Evolutionary conservation across 228 moss, liverwort and hornwort genomes (phyloP).

Genomic region (Sphagnum magellanicum): DNA sequence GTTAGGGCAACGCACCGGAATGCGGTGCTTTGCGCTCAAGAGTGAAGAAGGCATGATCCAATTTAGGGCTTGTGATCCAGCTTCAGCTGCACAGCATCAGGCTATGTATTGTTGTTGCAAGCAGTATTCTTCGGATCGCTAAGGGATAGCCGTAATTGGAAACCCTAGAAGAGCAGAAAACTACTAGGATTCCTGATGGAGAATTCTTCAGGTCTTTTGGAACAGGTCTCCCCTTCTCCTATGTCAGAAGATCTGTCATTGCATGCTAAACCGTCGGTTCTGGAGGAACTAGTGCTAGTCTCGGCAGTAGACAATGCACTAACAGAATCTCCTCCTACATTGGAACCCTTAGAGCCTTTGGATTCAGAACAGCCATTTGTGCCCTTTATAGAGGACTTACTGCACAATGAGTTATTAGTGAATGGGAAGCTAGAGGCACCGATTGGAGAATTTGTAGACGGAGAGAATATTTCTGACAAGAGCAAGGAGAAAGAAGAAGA

Average conservation of each 20-base stretch:
- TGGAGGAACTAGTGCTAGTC: conserved; percentile 9
- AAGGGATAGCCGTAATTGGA: background rate
- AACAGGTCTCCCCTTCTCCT: conserved; percentile 46
- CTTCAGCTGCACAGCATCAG: background rate
- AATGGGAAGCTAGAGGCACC: conserved; percentile 5
- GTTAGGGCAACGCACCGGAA: no score
- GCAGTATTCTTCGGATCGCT: background rate
- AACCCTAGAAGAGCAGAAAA: conserved; percentile 10
- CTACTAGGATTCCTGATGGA: conserved; percentile 20
- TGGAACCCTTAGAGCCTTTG: conserved; percentile 13
- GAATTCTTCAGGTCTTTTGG: conserved; percentile 30
- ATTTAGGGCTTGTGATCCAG: no score
- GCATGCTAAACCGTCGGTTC: conserved; percentile 23
- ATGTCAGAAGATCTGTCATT: conserved; percentile 33
- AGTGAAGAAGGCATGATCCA: no score
- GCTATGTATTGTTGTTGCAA: background rate
- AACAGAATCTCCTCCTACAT: conserved; percentile 18
- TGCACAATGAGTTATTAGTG: conserved; percentile 1
- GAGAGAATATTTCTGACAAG: conserved; percentile 4
- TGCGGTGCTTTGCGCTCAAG: no score
- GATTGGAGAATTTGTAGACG: conserved; percentile 1
- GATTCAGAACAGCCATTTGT: conserved; percentile 28
- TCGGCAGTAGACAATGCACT: conserved; percentile 11
- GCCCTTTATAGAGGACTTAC: conserved; percentile 9
- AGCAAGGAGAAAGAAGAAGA: background rate